Base-by-base conservation (phyloP, 1,139 yeast genomes). In the Yamadazyma dendronema region DNA sequence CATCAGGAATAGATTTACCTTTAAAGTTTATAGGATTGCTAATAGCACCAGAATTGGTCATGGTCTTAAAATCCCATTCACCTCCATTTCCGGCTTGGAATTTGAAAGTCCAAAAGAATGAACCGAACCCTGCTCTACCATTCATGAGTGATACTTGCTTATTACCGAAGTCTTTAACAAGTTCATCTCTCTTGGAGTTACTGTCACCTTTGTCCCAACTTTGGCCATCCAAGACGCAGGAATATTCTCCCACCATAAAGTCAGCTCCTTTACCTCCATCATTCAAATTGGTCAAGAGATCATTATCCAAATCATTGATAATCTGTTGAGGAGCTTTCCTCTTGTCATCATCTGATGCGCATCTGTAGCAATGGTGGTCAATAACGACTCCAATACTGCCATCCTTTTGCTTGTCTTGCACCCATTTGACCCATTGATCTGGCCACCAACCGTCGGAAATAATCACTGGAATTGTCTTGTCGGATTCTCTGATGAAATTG, bases 371-470 rank as follows among this genome's bases (percentile, higher is more conserved):
- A 57, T 92, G 98, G 13, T 84, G 73, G 58, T 92, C 98, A 28
- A 92, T 67, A 0, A 89, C 77, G 3, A 87, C 74, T 1, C 92
- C 92, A 15, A 78, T 49, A 17, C 65, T 54, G 4, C 55, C 55
- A 24, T 62, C 59, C 26, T 67, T 52, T 31, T 73, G 74, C 13
- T 58, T 53, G 6, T 61, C 56, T 42, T 69, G 70, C 4, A 87
- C 62, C 82, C 87, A 86, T 39, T 80, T 68, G 14, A 74, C 81
- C 89, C 92, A 87, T 53, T 78, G 86, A 43, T 76, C 76, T 3
- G 94, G 75, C 81, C 89, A 83, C 97, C 97, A 92, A 3, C 96
- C 96, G 56, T 92, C 97, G 2, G 96, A 86, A 35, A 92, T 84
- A 13, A 85, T 65, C 7, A 92, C 67, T 0, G 96, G 96, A 21